Percentiles rank a stretch among this genome's conserved stretches.
phyloP scores from a whole-genome alignment of 2,329 filamentous ascomycete species.

The Allantophomopsis cytisporea region DNA sequence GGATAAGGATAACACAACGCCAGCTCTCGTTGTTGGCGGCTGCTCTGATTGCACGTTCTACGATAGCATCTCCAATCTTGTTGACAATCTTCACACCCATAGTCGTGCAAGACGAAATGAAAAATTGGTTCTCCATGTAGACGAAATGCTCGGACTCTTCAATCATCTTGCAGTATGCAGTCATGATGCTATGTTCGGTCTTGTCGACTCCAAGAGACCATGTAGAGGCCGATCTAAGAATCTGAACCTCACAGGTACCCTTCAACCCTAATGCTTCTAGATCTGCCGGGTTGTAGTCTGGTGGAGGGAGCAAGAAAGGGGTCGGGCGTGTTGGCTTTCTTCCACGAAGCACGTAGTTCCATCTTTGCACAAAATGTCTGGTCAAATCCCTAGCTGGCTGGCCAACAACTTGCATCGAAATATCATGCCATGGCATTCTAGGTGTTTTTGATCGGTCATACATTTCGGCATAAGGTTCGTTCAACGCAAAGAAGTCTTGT shows the following conservation, averaged over 20 bases:
- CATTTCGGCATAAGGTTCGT: constrained; percentile 97
- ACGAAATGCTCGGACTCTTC: constrained; percentile 93
- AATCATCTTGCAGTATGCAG: constrained; percentile 88
- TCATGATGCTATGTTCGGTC: constrained; percentile 90
- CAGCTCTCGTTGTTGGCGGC: constrained; percentile 76
- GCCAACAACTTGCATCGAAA: constrained; percentile 93
- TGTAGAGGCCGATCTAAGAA: constrained; percentile 74
- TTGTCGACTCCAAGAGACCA: constrained; percentile 89
- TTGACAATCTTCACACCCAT: constrained; percentile 83
- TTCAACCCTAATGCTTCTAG: constrained; percentile 78
- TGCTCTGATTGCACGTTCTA: constrained; percentile 80
- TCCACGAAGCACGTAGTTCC: constrained; percentile 92
- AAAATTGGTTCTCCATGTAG: constrained; percentile 99
- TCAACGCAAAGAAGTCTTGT: constrained; percentile 85
- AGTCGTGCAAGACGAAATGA: constrained; percentile 84
- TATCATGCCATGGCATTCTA: constrained; percentile 97
- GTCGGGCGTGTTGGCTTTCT: constrained; percentile 88
- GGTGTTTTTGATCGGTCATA: constrained; percentile 83
- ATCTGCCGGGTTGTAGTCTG: constrained; percentile 78
- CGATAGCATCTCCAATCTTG: constrained; percentile 84
- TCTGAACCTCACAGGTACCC: constrained; percentile 93
- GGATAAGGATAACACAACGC: constrained; percentile 82
- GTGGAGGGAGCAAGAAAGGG: constrained; percentile 83
- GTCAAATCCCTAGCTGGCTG: constrained; percentile 91
- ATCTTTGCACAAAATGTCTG: constrained; percentile 91